Conservation (phyloP, 2,329 filamentous ascomycete species). For the Colletotrichum tabaci region DNA sequence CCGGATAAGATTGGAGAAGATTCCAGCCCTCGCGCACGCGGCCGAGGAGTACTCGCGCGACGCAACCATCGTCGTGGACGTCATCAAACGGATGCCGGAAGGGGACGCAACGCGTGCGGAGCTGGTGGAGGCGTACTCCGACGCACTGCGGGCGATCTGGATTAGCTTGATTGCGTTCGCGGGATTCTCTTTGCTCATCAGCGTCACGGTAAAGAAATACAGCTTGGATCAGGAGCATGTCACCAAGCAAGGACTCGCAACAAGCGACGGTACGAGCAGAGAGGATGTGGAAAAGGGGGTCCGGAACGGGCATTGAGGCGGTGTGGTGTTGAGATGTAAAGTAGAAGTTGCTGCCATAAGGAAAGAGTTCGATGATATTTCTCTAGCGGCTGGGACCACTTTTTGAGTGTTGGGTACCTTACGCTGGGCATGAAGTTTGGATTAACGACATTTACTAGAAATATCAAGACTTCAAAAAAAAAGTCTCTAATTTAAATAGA, state of each 20-base stretch:
- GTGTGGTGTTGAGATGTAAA: background rate
- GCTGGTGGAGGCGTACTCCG: constrained; percentile 52
- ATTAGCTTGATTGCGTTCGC: constrained; percentile 51
- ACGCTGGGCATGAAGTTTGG: background rate
- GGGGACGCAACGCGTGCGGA: constrained; percentile 39
- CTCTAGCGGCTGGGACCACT: too few relatives aligned
- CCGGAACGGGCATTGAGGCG: background rate
- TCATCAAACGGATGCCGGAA: constrained; percentile 67
- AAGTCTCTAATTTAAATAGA: background rate
- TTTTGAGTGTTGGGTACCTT: background rate
- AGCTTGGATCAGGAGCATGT: constrained; percentile 52
- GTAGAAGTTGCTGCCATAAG: background rate
- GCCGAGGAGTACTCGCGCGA: constrained; percentile 67
- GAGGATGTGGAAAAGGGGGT: constrained; percentile 23
- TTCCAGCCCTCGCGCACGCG: constrained; percentile 60
- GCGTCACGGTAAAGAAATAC: constrained; percentile 50
- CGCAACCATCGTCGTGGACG: constrained; percentile 70
- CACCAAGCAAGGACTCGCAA: constrained; percentile 47
- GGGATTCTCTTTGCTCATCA: constrained; percentile 48
- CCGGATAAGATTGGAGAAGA: constrained; percentile 62
- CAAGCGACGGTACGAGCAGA: constrained; percentile 32
- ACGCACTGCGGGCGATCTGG: constrained; percentile 53
- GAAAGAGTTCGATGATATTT: background rate
- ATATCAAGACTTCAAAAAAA: background rate
- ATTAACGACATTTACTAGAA: background rate